These are phyloP conservation scores for Pythium brassicae DNA, from an alignment of 352 stramenopile species.

Conservation along the genomic window DNA sequence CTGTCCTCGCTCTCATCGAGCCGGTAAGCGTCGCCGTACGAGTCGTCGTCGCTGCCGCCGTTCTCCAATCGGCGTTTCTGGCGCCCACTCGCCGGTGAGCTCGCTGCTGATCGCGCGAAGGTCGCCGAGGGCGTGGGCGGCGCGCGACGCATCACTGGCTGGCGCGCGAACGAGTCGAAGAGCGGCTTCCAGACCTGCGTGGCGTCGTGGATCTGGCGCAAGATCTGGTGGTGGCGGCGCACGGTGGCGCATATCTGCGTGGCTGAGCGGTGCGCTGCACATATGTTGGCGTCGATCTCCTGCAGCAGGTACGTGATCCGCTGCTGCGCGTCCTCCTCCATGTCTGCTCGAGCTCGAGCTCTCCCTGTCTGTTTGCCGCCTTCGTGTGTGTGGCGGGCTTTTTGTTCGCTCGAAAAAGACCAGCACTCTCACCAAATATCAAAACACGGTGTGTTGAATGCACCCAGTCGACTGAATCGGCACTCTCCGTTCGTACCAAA, in stretches of 20 bases:
- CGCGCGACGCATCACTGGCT: slow-evolving; percentile 30
- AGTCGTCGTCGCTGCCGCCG: slow-evolving; percentile 1
- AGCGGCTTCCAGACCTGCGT: slow-evolving; percentile 74
- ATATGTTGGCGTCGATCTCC: slow-evolving; percentile 84
- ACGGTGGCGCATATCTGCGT: slow-evolving; percentile 73
- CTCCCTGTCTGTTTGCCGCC: slow-evolving; percentile 5
- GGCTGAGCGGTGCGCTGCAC: slow-evolving; percentile 64
- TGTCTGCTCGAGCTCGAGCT: slow-evolving; percentile 15
- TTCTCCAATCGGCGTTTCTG: not conserved
- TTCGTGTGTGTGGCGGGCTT: slow-evolving; percentile 1
- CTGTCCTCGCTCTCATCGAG: slow-evolving; percentile 20
- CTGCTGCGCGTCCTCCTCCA: slow-evolving; percentile 75
- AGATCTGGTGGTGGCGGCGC: slow-evolving; percentile 67
- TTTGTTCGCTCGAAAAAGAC: not conserved
- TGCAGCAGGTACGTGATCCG: slow-evolving; percentile 81
- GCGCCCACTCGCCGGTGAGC: slow-evolving; percentile 9
- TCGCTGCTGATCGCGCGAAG: slow-evolving; percentile 16
- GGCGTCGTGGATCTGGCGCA: slow-evolving; percentile 67
- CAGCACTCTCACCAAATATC: not conserved
- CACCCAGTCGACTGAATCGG: not conserved
- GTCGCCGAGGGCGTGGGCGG: slow-evolving; percentile 39
- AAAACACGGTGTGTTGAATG: not conserved
- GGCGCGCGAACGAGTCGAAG: slow-evolving; percentile 65
- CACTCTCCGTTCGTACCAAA: not conserved
- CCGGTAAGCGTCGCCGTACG: slow-evolving; percentile 13